These are phyloP conservation scores for Wickerhamiella brachini DNA, from an alignment of 805 yeast species.

Conservation along the genomic window DNA sequence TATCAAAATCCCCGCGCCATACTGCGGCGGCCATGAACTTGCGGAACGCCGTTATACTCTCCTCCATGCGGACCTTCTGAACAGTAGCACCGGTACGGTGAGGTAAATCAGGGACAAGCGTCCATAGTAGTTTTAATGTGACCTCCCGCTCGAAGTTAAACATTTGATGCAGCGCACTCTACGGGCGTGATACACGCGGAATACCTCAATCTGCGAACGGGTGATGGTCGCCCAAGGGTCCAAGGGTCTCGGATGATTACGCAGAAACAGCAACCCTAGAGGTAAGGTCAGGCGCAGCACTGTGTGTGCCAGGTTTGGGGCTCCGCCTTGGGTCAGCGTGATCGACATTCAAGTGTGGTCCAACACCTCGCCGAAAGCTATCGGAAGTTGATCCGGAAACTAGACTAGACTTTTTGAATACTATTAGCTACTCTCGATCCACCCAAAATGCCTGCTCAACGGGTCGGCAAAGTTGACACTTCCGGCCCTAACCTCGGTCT, in stretches of 20 bases:
- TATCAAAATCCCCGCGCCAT: background rate
- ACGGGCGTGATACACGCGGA: background rate
- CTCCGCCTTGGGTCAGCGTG: background rate
- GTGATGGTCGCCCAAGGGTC: background rate
- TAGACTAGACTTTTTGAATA: too few relatives aligned
- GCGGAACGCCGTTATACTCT: background rate
- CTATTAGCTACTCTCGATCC: too few relatives aligned
- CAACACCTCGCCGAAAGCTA: too few relatives aligned
- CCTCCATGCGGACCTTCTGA: slow-evolving; percentile 1
- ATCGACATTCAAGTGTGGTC: background rate
- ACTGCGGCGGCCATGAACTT: background rate
- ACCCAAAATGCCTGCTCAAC: too few relatives aligned
- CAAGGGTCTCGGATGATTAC: background rate
- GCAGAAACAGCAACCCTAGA: background rate
- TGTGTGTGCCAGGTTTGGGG: background rate
- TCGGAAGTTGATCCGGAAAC: too few relatives aligned
- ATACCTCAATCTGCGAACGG: background rate
- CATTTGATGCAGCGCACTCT: background rate
- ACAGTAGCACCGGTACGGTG: background rate
- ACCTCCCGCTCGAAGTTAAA: background rate
- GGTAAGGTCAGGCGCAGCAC: background rate
- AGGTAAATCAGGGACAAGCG: background rate
- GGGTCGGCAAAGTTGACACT: too few relatives aligned
- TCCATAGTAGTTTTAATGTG: background rate
- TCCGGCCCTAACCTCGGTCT: background rate